Evolutionary conservation across 805 yeast genomes (phyloP).

Genomic region (Wickerhamomyces silvicola): DNA sequence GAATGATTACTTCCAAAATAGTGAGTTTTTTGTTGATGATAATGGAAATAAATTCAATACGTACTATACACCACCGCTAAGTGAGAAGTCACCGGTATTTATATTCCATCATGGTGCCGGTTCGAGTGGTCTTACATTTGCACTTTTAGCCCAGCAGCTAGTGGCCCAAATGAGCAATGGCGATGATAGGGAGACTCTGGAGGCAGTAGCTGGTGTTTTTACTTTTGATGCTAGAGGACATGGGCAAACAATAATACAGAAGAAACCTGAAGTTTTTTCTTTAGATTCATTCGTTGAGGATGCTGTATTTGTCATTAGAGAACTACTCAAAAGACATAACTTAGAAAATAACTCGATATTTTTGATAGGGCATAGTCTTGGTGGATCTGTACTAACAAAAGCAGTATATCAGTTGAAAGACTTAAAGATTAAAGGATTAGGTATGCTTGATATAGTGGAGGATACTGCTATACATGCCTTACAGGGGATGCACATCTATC

Average conservation of each 20-base stretch:
- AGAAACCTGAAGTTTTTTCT: slow-evolving; percentile 31
- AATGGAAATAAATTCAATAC: slow-evolving; percentile 39
- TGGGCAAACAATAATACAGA: slow-evolving; percentile 41
- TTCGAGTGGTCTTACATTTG: slow-evolving; percentile 76
- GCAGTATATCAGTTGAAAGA: slow-evolving; percentile 28
- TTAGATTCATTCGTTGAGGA: slow-evolving; percentile 54
- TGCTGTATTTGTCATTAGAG: slow-evolving; percentile 39
- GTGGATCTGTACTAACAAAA: slow-evolving; percentile 76
- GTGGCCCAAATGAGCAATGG: slow-evolving; percentile 16
- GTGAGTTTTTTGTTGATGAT: slow-evolving; percentile 14
- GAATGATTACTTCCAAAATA: slow-evolving; percentile 29
- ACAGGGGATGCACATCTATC: slow-evolving; percentile 56
- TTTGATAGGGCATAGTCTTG: slow-evolving; percentile 85
- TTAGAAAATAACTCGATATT: slow-evolving; percentile 31
- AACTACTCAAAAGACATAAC: slow-evolving; percentile 26
- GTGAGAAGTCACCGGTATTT: slow-evolving; percentile 44
- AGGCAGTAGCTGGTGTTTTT: slow-evolving; percentile 53
- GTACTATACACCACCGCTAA: slow-evolving; percentile 50
- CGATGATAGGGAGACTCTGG: slow-evolving; percentile 15
- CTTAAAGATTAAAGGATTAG: slow-evolving; percentile 52
- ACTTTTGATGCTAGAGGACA: slow-evolving; percentile 84
- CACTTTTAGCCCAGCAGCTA: slow-evolving; percentile 37
- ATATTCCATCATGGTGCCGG: slow-evolving; percentile 95
- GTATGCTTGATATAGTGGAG: slow-evolving; percentile 87
- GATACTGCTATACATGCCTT: slow-evolving; percentile 80